Evolutionary conservation across 768 basidiomycete genomes (phyloP), one percentile per base, ranked within the genome.

Genomic region (Clitopilus hobsonii): DNA sequence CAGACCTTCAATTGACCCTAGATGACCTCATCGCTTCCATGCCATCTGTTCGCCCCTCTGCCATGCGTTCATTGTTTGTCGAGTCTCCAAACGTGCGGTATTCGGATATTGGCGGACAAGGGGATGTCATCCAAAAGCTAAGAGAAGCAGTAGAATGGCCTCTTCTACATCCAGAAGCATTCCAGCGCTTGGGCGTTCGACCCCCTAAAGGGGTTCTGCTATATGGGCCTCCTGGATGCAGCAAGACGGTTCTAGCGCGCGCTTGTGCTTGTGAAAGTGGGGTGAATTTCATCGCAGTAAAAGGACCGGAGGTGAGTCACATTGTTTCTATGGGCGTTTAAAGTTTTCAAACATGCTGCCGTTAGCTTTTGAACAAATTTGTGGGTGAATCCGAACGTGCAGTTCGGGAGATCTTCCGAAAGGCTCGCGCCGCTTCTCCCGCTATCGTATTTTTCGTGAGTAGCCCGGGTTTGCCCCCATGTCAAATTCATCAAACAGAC

Each of bases 291-390:
- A 81, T 99, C 38, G 94, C 96, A 22, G 92, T 99, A 27, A 97
- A 97, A 69, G 97, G 97, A 0, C 94, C 97, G 0, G 97, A 99
- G 82, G 96, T 91, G 60, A n/a, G n/a, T n/a, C n/a, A n/a, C n/a
- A n/a, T n/a, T 60, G 81, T 60, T 28, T 38, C 38, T 52, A 26
- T 54, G n/a, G n/a, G 27, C 20, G 32, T 51, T 56, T 20, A 24
- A 57, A 8, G 14, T 47, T 52, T 4, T 38, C 41, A 22, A 60
- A 38, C 13, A 29, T 16, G 32, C 49, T 60, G 56, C 49, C 36
- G 49, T 51, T 63, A 98, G 94, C 80, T 99, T 0, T 67, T 98
- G 52, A 98, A 89, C 73, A 98, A 98, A 71, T 99, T 88, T 63
- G 94, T 99, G 16, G 97, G 97, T 20, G 97, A 99, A 72, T 97